Conservation (phyloP, 768 basidiomycete species). For the Boletus rufocinnamomeus region DNA sequence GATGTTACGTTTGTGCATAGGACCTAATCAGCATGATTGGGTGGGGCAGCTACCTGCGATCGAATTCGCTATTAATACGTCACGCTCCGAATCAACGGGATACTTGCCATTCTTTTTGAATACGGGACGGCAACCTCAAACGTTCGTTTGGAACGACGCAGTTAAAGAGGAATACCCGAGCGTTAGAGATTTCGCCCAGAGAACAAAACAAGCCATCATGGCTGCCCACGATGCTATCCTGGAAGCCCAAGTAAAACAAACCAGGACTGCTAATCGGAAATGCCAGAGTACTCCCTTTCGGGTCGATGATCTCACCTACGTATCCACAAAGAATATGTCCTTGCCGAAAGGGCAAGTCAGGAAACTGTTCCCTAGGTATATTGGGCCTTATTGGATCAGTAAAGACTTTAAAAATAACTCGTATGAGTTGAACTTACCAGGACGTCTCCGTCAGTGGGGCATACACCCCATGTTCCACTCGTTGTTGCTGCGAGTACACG, state of each 20-base stretch:
- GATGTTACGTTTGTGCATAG: conserved; percentile 10
- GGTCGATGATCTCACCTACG: not conserved
- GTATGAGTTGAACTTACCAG: conserved; percentile 3
- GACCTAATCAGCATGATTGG: conserved; percentile 20
- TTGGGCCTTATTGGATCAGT: conserved; percentile 5
- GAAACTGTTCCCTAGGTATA: not conserved
- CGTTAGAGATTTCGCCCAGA: conserved; percentile 28
- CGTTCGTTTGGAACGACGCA: conserved; percentile 23
- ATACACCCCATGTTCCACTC: no score
- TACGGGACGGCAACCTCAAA: conserved; percentile 1
- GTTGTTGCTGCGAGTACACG: no score
- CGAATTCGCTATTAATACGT: conserved; percentile 27
- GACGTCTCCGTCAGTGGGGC: no score
- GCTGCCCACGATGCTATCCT: conserved; percentile 37
- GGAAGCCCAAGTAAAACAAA: conserved; percentile 36
- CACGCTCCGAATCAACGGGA: conserved; percentile 19
- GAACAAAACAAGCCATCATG: conserved; percentile 33
- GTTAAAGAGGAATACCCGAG: conserved; percentile 35
- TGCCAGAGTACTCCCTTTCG: not conserved
- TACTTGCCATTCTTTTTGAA: conserved; percentile 24
- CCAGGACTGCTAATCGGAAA: conserved; percentile 28
- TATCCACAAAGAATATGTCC: not conserved
- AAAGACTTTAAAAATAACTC: conserved; percentile 10
- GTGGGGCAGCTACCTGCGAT: not conserved
- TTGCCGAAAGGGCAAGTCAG: not conserved